Evolutionary conservation across 2,329 filamentous ascomycete species (phyloP).

Genomic region (Aspergillus pseudoglaucus): DNA sequence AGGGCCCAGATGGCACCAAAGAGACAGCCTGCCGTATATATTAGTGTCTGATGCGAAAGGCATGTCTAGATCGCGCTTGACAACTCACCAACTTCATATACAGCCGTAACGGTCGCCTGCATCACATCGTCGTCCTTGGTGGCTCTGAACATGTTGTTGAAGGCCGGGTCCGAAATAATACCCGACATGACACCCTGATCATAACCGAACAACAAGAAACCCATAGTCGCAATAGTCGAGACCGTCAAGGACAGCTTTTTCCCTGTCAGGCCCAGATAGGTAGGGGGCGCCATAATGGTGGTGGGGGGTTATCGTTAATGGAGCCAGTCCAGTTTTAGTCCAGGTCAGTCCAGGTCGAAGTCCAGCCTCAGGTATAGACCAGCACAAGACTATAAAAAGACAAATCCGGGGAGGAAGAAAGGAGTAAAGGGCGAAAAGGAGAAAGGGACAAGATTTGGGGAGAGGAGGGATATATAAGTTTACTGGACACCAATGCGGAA

Average conservation of each 20-base stretch:
- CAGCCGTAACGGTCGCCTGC: conserved; percentile 1
- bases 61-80: not conserved
- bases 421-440: not conserved
- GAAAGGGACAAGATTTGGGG: not conserved
- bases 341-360: not conserved
- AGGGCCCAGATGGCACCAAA: not conserved
- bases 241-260: not conserved
- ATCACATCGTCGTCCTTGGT: not conserved
- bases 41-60: not conserved
- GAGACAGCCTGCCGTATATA: not conserved
- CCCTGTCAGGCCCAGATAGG: not conserved
- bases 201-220: conserved; percentile 7
- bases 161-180: conserved; percentile 1
- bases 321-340: too few species aligned
- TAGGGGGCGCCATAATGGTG: not conserved
- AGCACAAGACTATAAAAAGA: not conserved
- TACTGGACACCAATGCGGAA: too few species aligned
- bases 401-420: not conserved
- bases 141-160: not conserved
- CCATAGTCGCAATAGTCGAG: conserved; percentile 6
- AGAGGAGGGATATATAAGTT: not conserved
- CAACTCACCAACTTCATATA: not conserved
- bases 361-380: not conserved
- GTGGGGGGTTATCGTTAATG: too few species aligned
- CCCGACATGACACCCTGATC: conserved; percentile 2